phyloP scores from a whole-genome alignment of 2,329 filamentous ascomycete genomes.

The Ceratocystis huliohia region DNA sequence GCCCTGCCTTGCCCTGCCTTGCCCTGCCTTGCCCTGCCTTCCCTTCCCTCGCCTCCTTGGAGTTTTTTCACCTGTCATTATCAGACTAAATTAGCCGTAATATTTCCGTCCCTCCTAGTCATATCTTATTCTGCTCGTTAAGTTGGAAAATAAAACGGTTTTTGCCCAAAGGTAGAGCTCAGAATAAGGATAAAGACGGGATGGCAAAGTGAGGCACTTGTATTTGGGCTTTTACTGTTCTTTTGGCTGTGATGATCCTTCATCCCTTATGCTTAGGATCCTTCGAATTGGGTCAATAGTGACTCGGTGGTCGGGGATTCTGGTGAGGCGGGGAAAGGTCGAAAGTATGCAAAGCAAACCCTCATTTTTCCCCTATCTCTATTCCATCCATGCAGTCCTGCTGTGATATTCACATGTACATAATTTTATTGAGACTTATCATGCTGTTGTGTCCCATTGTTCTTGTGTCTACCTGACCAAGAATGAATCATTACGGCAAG shows the following conservation, averaged over 20 bases:
- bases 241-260: neutral
- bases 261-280: neutral
- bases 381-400: neutral
- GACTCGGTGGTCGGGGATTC: constrained; percentile 1
- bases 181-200: too few relatives aligned
- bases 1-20: neutral
- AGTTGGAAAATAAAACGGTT: too few relatives aligned
- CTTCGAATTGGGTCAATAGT: neutral
- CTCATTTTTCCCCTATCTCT: neutral
- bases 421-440: neutral
- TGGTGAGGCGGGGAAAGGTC: neutral
- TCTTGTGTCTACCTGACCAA: neutral
- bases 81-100: too few relatives aligned
- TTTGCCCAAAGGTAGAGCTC: too few relatives aligned
- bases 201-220: too few relatives aligned
- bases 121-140: too few relatives aligned
- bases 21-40: neutral
- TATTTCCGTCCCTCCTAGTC: too few relatives aligned
- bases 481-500: neutral
- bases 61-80: too few relatives aligned
- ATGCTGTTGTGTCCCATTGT: neutral
- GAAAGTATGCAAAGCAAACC: neutral
- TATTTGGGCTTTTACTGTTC: too few relatives aligned
- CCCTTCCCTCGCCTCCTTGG: neutral
- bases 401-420: too few relatives aligned